Evolutionary conservation across 2,329 filamentous ascomycete species (phyloP).

Genomic region (Aspergillus sp.): DNA sequence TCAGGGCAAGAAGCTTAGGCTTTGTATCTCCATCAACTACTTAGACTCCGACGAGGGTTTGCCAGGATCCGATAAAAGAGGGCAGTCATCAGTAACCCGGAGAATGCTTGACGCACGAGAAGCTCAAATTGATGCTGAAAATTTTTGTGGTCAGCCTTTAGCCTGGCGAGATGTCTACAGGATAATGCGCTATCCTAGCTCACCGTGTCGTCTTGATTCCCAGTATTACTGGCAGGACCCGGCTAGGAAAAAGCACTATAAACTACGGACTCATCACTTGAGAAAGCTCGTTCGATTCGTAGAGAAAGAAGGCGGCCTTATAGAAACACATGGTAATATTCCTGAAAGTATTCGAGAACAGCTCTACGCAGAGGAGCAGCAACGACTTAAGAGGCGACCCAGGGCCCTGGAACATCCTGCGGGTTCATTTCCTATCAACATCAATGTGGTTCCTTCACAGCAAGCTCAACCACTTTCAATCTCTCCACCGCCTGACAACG

Average conservation of each 20-base stretch:
- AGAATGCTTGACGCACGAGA: not conserved
- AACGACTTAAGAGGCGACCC: not conserved
- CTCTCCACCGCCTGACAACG: too few species aligned
- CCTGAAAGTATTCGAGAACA: not conserved
- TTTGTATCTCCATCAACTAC: slow-evolving; percentile 26
- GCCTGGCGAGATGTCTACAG: not conserved
- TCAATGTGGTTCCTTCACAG: not conserved
- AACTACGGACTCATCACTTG: not conserved
- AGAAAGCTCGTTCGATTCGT: not conserved
- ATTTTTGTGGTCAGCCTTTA: not conserved
- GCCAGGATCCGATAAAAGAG: not conserved
- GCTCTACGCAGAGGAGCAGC: not conserved
- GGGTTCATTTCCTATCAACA: not conserved
- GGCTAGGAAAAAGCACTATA: not conserved
- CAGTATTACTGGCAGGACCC: not conserved
- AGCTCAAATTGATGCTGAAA: not conserved
- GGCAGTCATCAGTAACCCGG: slow-evolving; percentile 3
- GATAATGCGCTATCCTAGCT: not conserved
- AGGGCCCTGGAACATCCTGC: not conserved
- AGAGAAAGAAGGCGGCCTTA: not conserved
- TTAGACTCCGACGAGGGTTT: slow-evolving; percentile 13
- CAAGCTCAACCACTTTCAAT: not conserved
- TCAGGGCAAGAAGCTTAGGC: slow-evolving; percentile 21
- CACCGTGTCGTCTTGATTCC: not conserved
- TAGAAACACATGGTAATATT: not conserved